Conservation (phyloP, 495 filamentous ascomycete species). For the Talaromyces wortmannii region DNA sequence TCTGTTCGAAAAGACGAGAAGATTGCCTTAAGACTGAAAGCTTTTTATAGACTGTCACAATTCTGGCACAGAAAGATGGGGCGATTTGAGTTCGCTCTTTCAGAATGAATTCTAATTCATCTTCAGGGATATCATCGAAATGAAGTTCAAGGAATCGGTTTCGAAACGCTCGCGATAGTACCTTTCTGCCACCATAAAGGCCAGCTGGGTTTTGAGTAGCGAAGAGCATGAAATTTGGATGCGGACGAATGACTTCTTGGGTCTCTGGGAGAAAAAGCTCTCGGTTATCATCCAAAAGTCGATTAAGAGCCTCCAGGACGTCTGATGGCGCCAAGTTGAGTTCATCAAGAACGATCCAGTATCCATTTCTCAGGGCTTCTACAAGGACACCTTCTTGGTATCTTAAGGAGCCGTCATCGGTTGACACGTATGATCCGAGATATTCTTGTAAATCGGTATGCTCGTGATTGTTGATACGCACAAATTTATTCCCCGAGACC, state of each 20-base stretch:
- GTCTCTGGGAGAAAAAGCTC: constrained; percentile 96
- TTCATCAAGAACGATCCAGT: constrained; percentile 98
- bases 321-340: constrained; percentile 95
- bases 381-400: constrained; percentile 96
- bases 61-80: constrained; percentile 81
- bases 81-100: constrained; percentile 82
- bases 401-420: constrained; percentile 69
- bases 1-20: constrained; percentile 88
- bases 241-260: constrained; percentile 84
- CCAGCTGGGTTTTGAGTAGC: constrained; percentile 98
- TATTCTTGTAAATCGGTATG: constrained; percentile 99
- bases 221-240: constrained; percentile 95
- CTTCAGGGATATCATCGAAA: constrained; percentile 95
- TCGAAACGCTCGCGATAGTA: constrained; percentile 86
- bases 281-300: constrained; percentile 93
- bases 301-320: constrained; percentile 91
- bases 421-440: constrained; percentile 87
- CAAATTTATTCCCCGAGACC: constrained; percentile 91
- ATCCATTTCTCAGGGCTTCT: constrained; percentile 81
- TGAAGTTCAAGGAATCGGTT: constrained; percentile 97
- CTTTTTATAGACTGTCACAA: constrained; percentile 91
- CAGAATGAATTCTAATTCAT: constrained; percentile 88
- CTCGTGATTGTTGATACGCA: constrained; percentile 98
- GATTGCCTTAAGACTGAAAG: constrained; percentile 84
- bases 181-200: constrained; percentile 89